Evolutionary conservation across 1,139 yeast genomes (phyloP), one percentile per base, ranked within the genome.

Genomic region (Ashbya aceris): DNA sequence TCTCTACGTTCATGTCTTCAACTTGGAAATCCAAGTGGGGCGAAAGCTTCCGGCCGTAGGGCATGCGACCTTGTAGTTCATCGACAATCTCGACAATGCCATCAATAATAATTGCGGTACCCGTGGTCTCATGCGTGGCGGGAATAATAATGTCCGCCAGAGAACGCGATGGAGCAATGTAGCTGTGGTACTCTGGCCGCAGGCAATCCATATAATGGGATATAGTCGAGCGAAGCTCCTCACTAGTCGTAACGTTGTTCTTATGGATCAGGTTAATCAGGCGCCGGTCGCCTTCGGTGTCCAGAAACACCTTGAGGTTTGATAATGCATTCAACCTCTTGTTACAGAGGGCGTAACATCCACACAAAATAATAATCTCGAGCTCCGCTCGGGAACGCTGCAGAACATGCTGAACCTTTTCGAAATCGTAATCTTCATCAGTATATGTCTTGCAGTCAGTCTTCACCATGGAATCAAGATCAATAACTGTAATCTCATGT

Each of bases 61-160:
- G 23, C 3, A 17, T 17, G 6, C 23, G 23, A 8, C 49, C 54
- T 27, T 46, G 52, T 30, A 44, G 37, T 11, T 51, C 50, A 17
- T 54, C 65, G 28, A 69, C 50, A 50, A 67, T 53, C 49, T 80
- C 67, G 48, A 67, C 62, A 9, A 85, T 66, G 1, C 95, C 95
- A 56, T 84, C 91, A n/a, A 84, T 77, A 8, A 87, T 73, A 45
- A 87, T 69, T 7, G 71, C 67, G 8, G 81, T 71, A 2, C 93
- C 89, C 10, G 58, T 44, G 10, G 41, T 40, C 27, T 56, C 62
- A 37, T 50, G 50, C 11, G 86, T 87, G 40, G 80, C 68, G 2
- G 95, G 95, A 56, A 87, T 70, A 35, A 87, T 76, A 11, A 86
- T 77, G 59, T 87, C 96, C 1, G 96, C 94, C 47, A 67, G 72